Percentiles rank a stretch among this genome's conserved stretches.
phyloP scores from a whole-genome alignment of 2,329 filamentous ascomycete genomes.

The Colletotrichum neosansevieriae region DNA sequence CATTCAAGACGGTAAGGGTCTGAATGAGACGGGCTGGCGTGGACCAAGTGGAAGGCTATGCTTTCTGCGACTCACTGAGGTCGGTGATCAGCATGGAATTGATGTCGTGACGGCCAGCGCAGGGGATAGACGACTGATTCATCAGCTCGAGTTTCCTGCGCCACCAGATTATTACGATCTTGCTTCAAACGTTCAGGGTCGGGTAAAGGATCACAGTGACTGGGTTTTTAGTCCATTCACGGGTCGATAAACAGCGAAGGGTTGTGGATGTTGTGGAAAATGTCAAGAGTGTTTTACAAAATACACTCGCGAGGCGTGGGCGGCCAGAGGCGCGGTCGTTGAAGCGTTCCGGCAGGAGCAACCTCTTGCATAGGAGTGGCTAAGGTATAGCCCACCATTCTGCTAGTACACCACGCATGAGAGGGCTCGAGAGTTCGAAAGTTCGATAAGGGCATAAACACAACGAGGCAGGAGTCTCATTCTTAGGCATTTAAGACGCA shows the following conservation, averaged over 20 bases:
- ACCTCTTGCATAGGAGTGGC: too few species aligned
- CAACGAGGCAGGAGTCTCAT: too few species aligned
- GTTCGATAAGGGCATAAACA: too few species aligned
- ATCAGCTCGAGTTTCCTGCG: conserved; percentile 6
- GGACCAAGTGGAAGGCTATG: background rate
- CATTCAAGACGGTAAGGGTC: background rate
- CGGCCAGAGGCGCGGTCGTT: background rate
- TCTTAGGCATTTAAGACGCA: too few species aligned
- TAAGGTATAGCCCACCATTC: too few species aligned
- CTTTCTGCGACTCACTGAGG: conserved; percentile 10
- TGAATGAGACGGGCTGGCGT: background rate
- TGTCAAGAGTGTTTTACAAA: conserved; percentile 5
- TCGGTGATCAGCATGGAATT: background rate
- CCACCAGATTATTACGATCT: conserved; percentile 2
- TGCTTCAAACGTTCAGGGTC: background rate
- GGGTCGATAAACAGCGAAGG: background rate
- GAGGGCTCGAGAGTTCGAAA: too few species aligned
- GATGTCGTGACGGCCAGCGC: conserved; percentile 6
- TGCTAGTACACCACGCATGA: too few species aligned
- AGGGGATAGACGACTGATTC: background rate
- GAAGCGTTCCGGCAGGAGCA: background rate
- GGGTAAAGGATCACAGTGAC: background rate
- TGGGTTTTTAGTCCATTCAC: background rate
- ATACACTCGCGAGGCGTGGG: background rate
- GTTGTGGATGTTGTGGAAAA: conserved; percentile 16